Base-by-base conservation (phyloP, 257 asterid genomes). In the Scutellaria galericulata region DNA sequence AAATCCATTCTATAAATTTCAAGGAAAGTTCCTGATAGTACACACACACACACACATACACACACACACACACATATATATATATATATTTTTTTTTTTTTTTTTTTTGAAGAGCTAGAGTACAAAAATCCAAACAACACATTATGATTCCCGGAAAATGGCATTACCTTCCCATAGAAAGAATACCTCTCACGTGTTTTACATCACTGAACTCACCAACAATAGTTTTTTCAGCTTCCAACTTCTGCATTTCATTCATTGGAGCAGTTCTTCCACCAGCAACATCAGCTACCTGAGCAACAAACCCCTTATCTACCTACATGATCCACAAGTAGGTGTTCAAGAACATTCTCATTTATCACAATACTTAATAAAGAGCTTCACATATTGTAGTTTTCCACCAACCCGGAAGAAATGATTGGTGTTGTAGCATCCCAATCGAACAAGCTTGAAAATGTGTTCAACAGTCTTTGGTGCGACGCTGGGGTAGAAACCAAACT, bases 271-370 rank as follows among this genome's bases (percentile, higher is more conserved):
- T 88, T 72, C 98, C 99, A n/a, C 94, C 85, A 37, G 13, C 75
- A 74, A 95, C 99, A 87, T 90, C 98, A 6, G 99, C 99, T 82
- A 95, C 97, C 82, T 95, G 99, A 41, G 98, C 97, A 55, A 92
- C 99, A 82, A 88, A 91, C n/a, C 98, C 98, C 79, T 79, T 92
- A 77, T 95, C 99, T 39, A 95, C 97, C 99, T 92, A 82, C 82
- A 66, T 46, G 51, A 66, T 51, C 61, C 63, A 57, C 64, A 58
- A 58, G 54, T 24, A 50, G n/a, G 48, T 45, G 35, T 46, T 50
- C 72, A 41, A 42, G 31, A 31, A 8, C 22, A 13, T 58, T 56
- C 77, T 9, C 52, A 75, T 39, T 57, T 62, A 71, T 50, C 77
- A 73, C 52, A n/a, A 42, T 59, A 46, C 14, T 44, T 7, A 5